Percentiles rank a stretch among this genome's conserved stretches.
Conservation (phyloP, 2,329 filamentous ascomycete species). For the Pseudopithomyces maydicus region DNA sequence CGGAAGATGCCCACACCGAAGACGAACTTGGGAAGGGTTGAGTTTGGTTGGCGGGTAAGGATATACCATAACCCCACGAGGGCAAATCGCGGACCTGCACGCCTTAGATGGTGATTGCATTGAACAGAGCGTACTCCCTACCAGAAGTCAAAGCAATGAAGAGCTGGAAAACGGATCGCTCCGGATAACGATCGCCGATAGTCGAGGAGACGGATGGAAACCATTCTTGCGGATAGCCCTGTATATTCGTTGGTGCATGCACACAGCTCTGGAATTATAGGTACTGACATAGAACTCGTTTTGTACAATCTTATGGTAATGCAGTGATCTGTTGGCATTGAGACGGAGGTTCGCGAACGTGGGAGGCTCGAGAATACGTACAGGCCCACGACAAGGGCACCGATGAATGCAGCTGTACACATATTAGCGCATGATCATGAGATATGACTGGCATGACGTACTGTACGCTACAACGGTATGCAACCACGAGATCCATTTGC, state of each 20-base stretch:
- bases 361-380: conserved; percentile 23
- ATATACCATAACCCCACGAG: conserved; percentile 93
- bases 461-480: conserved; percentile 86
- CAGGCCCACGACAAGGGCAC: conserved; percentile 78
- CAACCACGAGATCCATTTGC: conserved; percentile 86
- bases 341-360: conserved; percentile 19
- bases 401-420: conserved; percentile 75
- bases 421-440: conserved; percentile 11
- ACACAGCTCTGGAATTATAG: not conserved
- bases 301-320: conserved; percentile 96
- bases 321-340: conserved; percentile 63
- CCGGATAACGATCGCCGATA: conserved; percentile 95
- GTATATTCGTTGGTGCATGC: conserved; percentile 18
- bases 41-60: conserved; percentile 76
- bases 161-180: conserved; percentile 94
- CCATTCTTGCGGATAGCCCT: conserved; percentile 78
- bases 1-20: conserved; percentile 81
- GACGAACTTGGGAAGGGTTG: conserved; percentile 79
- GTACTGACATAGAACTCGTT: conserved; percentile 80
- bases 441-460: conserved; percentile 39
- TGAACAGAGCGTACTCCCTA: conserved; percentile 32
- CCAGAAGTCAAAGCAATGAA: conserved; percentile 97
- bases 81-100: conserved; percentile 82
- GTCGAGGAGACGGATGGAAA: conserved; percentile 95
- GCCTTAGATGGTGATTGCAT: conserved; percentile 12